These are phyloP conservation scores for Raddia guianensis DNA, from an alignment of 176 grass and related monocot species.

Conservation along the genomic window DNA sequence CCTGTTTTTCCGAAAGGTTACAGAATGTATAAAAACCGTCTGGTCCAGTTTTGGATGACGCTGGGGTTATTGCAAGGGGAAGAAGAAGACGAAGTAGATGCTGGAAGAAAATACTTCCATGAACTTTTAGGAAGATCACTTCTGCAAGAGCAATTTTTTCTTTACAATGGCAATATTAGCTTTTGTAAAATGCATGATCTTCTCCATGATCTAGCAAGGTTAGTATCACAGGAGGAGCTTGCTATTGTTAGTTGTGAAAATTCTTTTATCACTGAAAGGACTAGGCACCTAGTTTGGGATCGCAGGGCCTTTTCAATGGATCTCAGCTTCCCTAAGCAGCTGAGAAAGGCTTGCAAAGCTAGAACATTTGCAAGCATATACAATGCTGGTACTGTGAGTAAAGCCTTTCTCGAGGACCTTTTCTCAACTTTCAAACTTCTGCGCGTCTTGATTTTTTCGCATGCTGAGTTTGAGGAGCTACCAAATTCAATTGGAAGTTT, in stretches of 20 bases:
- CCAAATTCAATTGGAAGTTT: neutral
- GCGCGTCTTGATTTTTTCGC: neutral
- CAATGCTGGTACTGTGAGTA: neutral
- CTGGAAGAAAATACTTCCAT: neutral
- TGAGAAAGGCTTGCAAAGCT: neutral
- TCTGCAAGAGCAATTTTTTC: neutral
- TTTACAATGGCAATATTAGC: accelerated
- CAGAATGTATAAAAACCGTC: accelerated
- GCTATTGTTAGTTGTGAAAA: neutral
- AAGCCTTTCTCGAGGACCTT: neutral
- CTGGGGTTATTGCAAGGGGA: neutral
- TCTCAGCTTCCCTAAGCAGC: neutral
- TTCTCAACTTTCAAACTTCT: neutral
- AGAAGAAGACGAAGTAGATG: neutral
- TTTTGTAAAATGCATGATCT: neutral
- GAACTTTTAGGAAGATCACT: neutral
- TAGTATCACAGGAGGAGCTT: neutral
- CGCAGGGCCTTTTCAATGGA: neutral
- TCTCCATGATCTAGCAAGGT: neutral
- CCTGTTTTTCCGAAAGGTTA: neutral
- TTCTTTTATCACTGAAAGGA: neutral
- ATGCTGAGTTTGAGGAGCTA: neutral
- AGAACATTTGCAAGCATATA: neutral
- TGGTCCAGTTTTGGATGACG: neutral
- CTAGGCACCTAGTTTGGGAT: neutral